Evolutionary conservation across 306 rosid species (phyloP), one percentile per base, ranked within the genome.

Genomic region (Prinsepia uniflora): DNA sequence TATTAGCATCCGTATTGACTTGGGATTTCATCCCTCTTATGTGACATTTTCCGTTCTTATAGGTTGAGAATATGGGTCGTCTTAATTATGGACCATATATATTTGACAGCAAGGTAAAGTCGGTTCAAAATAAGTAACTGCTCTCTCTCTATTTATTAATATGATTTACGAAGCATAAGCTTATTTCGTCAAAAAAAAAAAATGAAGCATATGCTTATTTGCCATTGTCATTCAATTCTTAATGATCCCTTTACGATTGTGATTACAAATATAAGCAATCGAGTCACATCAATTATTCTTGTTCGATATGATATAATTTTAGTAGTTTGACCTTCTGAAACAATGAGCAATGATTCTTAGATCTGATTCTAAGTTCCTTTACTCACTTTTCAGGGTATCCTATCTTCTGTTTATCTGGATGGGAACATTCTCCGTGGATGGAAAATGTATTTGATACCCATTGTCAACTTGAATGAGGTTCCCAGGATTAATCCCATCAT

Each of bases 61-160:
- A 94, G 98, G 96, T 94, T 67, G 98, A 94, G 81, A 90, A 94
- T 77, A 84, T 87, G 95, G 96, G 98, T 69, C 98, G 85, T 39
- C 57, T 94, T 73, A 94, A 94, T 78, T 90, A 90, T 12, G 97
- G 98, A 66, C 78, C 81, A 53, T 89, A 81, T 86, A 84, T 94
- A 34, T 80, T 87, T 76, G 96, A 94, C 74, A 68, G 62, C 74
- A 94, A 94, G 98, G 98, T 94, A 87, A 87, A 77, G 50, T 39
- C 22, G 0, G 20, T 50, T 30, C 36, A 30, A 30, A 36, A 0
- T 12, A 59, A 10, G 14, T 41, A 45, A 30, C 49, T 47, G n/a
- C 68, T 20, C 62, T 45, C 62, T 45, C 58, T 62, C 63, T 19
- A 24, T 40, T 68, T 34, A 46, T 36, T 36, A 12, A 18, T 68